phyloP scores from a whole-genome alignment of 495 filamentous ascomycete species.

The Amorphotheca resinae region DNA sequence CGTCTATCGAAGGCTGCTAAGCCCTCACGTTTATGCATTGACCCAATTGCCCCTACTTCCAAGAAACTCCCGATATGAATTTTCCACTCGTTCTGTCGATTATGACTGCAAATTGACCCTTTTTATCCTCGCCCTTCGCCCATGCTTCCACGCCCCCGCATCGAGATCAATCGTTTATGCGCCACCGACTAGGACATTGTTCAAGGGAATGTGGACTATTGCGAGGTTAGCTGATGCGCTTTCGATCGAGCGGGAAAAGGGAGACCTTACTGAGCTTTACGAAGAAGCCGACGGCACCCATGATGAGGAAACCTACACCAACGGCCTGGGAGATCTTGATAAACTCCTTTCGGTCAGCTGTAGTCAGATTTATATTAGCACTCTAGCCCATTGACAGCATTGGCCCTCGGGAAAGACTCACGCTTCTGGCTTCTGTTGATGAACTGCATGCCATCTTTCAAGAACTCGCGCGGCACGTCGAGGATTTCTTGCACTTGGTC shows the following conservation, averaged over 20 bases:
- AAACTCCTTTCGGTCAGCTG: constrained; percentile 77
- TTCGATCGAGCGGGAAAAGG: not conserved
- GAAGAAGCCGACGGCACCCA: constrained; percentile 69
- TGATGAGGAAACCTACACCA: constrained; percentile 79
- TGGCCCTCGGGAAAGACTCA: constrained; percentile 19
- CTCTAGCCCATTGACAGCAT: not conserved
- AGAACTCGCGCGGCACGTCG: constrained; percentile 72
- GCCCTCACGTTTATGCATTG: not conserved
- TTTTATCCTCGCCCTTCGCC: not conserved
- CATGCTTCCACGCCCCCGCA: not conserved
- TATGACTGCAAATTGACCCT: not conserved
- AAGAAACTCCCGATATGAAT: not conserved
- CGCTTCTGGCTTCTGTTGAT: constrained; percentile 78
- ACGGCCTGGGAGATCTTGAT: constrained; percentile 93
- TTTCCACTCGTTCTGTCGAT: not conserved
- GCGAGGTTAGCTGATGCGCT: not conserved
- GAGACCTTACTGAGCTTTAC: constrained; percentile 72
- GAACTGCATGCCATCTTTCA: constrained; percentile 71
- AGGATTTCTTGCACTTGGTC: constrained; percentile 69
- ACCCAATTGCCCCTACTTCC: not conserved
- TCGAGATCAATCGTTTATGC: constrained; percentile 28
- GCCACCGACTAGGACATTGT: constrained; percentile 68
- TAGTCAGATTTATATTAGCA: not conserved
- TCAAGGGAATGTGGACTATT: constrained; percentile 68
- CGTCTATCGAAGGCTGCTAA: not conserved